Evolutionary conservation across 2,329 filamentous ascomycete genomes (phyloP).

Genomic region (Aureobasidium sp.): DNA sequence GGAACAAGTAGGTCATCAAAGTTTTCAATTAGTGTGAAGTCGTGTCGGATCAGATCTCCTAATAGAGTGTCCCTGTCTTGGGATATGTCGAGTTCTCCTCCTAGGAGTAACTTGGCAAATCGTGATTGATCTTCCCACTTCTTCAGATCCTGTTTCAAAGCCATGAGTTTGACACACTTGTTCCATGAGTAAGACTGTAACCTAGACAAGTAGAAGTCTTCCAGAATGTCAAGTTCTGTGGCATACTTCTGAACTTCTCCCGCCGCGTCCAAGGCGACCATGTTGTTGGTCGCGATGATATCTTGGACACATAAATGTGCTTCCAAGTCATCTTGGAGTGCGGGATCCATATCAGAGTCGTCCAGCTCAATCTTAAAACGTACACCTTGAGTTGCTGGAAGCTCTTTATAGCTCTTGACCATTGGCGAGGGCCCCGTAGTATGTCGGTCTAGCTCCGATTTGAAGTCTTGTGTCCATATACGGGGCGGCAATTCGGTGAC

Average conservation of each 20-base stretch:
- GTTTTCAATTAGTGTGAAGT: background rate
- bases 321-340: background rate
- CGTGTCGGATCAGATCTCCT: constrained; percentile 33
- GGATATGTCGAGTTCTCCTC: constrained; percentile 73
- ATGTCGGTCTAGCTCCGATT: constrained; percentile 85
- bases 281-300: background rate
- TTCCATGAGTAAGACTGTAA: constrained; percentile 42
- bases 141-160: constrained; percentile 95
- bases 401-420: background rate
- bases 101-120: constrained; percentile 73
- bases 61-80: constrained; percentile 53
- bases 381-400: background rate
- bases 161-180: constrained; percentile 35
- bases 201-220: background rate
- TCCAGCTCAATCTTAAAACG: background rate
- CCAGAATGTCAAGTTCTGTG: background rate
- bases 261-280: constrained; percentile 60
- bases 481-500: constrained; percentile 90
- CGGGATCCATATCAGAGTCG: too few species aligned
- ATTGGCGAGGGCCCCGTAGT: constrained; percentile 45
- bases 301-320: background rate
- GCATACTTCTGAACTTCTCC: constrained; percentile 75
- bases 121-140: constrained; percentile 96
- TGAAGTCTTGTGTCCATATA: constrained; percentile 97
- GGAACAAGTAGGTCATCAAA: background rate